These are phyloP conservation scores for Closterium sp. DNA, from an alignment of 139 green algal genomes.

Conservation along the genomic window DNA sequence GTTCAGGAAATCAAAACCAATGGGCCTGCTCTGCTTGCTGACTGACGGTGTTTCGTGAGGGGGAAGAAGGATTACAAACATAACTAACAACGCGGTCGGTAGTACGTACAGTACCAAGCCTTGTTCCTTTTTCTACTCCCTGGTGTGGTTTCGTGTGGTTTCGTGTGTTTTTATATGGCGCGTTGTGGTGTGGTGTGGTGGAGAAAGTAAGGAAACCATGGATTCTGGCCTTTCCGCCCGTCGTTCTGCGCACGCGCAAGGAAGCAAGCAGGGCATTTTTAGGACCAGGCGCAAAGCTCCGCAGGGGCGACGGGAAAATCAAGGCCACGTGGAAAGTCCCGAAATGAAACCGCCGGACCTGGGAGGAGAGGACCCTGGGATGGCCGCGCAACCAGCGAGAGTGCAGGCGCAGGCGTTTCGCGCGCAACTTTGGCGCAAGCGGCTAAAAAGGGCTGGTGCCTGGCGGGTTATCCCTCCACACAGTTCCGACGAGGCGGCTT, in stretches of 20 bases:
- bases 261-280: too few relatives aligned
- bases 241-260: too few relatives aligned
- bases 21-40: background rate
- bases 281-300: too few relatives aligned
- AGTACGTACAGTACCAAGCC: too few relatives aligned
- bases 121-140: too few relatives aligned
- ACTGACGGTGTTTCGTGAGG: too few relatives aligned
- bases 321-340: background rate
- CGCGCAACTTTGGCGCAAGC: background rate
- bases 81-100: too few relatives aligned
- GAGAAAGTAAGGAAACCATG: too few relatives aligned
- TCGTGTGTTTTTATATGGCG: too few relatives aligned
- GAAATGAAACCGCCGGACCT: background rate
- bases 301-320: background rate
- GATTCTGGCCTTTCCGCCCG: background rate
- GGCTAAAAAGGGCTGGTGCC: background rate
- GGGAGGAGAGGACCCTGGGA: background rate
- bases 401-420: background rate
- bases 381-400: background rate
- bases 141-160: too few relatives aligned
- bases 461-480: background rate
- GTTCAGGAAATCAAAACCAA: background rate
- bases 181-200: too few relatives aligned
- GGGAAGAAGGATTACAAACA: too few relatives aligned
- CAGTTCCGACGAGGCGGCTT: background rate